These are phyloP conservation scores for Suzukiozyma palmioleophila DNA, from an alignment of 1,139 yeast genomes.

Conservation along the genomic window DNA sequence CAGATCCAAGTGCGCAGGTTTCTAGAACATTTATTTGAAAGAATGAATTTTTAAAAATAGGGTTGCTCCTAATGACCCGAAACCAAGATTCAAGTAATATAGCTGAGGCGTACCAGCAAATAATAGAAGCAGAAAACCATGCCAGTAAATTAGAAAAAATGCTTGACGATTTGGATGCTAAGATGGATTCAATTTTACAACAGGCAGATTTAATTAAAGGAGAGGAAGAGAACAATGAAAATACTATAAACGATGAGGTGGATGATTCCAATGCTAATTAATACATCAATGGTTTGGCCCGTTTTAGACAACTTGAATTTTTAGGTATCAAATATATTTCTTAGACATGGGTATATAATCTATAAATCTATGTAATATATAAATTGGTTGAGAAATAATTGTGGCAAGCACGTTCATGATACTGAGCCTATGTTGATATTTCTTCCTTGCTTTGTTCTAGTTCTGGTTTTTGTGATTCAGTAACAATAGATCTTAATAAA, in stretches of 20 bases:
- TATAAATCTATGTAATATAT: neutral
- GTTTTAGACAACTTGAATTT: too few species aligned
- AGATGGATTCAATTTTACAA: constrained; percentile 39
- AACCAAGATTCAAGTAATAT: constrained; percentile 15
- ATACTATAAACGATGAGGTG: neutral
- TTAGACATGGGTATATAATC: neutral
- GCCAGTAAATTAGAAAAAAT: constrained; percentile 39
- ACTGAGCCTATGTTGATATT: constrained; percentile 1
- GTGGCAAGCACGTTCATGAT: neutral
- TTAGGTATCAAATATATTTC: too few species aligned
- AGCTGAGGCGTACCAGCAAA: constrained; percentile 39
- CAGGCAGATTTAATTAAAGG: constrained; percentile 30
- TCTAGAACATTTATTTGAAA: too few species aligned
- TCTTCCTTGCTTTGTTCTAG: neutral
- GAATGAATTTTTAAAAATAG: too few species aligned
- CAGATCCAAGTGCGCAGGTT: too few species aligned
- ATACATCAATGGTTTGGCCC: too few species aligned
- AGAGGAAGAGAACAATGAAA: neutral
- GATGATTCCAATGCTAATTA: too few species aligned
- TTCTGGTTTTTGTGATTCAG: neutral
- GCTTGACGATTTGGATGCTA: constrained; percentile 41
- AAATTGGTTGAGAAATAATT: neutral
- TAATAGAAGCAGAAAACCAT: constrained; percentile 41
- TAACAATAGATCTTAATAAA: constrained; percentile 18
- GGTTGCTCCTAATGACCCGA: constrained; percentile 15